Percentiles rank a stretch among this genome's conserved stretches.
These are phyloP conservation scores for Astrocystis sublimbata DNA, from an alignment of 495 filamentous ascomycete species.

Conservation along the genomic window DNA sequence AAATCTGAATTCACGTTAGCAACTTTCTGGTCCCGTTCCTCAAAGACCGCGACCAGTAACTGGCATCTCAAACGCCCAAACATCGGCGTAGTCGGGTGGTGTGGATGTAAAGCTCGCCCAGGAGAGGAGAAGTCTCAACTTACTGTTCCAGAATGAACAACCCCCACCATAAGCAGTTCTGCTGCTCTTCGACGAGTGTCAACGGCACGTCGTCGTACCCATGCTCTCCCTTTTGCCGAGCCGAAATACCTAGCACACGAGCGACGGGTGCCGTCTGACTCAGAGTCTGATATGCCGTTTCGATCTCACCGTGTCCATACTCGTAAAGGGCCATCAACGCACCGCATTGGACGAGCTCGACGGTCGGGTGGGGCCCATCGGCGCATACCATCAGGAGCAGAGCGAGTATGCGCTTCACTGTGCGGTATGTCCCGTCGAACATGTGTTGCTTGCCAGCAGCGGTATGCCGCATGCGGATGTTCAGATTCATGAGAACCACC, in stretches of 20 bases:
- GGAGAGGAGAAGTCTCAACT: conserved; percentile 12
- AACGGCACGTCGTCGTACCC: conserved; percentile 20
- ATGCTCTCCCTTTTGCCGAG: conserved; percentile 18
- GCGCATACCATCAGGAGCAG: conserved; percentile 26
- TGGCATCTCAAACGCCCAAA: background rate
- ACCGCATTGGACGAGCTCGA: conserved; percentile 32
- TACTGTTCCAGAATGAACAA: conserved; percentile 38
- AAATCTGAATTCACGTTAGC: conserved; percentile 20
- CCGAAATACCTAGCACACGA: conserved; percentile 22
- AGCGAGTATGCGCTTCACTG: conserved; percentile 30
- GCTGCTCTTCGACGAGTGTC: conserved; percentile 31
- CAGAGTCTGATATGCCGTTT: conserved; percentile 32
- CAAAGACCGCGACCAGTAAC: background rate
- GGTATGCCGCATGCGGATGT: conserved; percentile 29
- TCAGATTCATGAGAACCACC: conserved; percentile 33
- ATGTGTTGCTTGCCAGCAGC: conserved; percentile 33
- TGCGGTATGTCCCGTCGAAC: conserved; percentile 33
- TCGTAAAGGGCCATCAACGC: conserved; percentile 35
- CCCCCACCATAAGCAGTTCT: conserved; percentile 34
- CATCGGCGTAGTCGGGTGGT: background rate
- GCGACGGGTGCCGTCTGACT: conserved; percentile 28
- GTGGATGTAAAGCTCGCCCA: background rate
- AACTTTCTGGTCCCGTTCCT: too few species aligned
- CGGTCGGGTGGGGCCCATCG: conserved; percentile 24
- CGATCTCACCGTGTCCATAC: conserved; percentile 35